Conservation (phyloP, 768 basidiomycete genomes). For the Boletus huronensis region DNA sequence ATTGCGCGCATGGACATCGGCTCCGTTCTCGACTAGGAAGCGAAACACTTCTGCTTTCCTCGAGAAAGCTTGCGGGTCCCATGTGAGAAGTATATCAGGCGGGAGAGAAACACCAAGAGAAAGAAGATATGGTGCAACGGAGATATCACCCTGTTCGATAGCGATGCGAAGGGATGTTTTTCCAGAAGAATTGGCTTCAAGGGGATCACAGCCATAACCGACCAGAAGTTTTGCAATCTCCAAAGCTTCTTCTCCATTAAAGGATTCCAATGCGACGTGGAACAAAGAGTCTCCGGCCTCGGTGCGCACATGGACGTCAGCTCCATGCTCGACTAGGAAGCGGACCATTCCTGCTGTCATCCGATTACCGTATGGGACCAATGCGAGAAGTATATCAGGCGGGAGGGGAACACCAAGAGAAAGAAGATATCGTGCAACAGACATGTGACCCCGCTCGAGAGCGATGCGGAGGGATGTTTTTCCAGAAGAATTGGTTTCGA, state of each 20-base stretch:
- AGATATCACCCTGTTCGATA: neutral
- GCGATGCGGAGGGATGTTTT: neutral
- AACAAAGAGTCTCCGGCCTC: neutral
- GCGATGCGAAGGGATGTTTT: neutral
- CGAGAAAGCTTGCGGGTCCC: neutral
- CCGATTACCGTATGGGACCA: neutral
- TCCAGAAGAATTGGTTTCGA: neutral
- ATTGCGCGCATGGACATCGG: neutral
- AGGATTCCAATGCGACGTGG: neutral
- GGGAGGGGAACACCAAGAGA: neutral
- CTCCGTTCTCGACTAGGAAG: neutral
- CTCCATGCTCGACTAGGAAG: neutral
- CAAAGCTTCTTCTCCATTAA: neutral
- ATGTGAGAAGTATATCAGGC: neutral
- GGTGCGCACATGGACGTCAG: neutral
- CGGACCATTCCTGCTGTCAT: too few relatives aligned
- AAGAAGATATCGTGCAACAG: neutral
- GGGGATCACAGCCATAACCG: neutral
- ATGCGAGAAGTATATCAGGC: neutral
- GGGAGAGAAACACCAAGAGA: neutral
- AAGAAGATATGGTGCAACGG: neutral
- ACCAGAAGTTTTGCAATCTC: neutral
- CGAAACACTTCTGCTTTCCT: neutral
- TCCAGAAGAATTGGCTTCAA: neutral
- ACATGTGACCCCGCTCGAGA: neutral